Conservation (phyloP, 768 basidiomycete genomes). For the Phanerodontia chrysosporium region DNA sequence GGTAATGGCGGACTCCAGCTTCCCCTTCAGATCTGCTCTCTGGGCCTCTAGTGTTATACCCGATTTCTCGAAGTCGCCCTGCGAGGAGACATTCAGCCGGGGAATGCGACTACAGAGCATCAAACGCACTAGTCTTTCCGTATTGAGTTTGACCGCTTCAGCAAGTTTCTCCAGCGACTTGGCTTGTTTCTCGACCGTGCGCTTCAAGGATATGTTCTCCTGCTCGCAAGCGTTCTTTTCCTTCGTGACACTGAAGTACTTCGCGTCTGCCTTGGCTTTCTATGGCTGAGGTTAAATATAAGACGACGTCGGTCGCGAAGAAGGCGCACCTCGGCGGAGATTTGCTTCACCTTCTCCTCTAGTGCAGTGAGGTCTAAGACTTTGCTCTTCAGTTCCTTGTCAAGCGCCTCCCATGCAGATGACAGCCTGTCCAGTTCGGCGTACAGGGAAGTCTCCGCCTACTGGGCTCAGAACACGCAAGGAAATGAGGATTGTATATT, state of each 20-base stretch:
- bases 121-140: constrained; percentile 54
- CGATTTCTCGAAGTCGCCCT: neutral
- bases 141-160: constrained; percentile 60
- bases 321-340: constrained; percentile 58
- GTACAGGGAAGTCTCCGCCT: constrained; percentile 77
- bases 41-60: neutral
- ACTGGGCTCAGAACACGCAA: neutral
- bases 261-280: constrained; percentile 97
- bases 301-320: neutral
- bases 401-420: constrained; percentile 80
- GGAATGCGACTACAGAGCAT: neutral
- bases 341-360: constrained; percentile 70
- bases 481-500: too few species aligned
- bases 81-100: neutral
- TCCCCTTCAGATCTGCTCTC: neutral
- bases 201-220: constrained; percentile 62
- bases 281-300: constrained; percentile 27
- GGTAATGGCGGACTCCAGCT: neutral
- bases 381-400: constrained; percentile 78
- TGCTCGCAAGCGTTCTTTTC: constrained; percentile 79
- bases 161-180: constrained; percentile 62
- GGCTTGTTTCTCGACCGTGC: constrained; percentile 54
- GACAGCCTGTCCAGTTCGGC: constrained; percentile 84
- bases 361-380: constrained; percentile 72
- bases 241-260: constrained; percentile 87